Base-by-base conservation (phyloP, 2,329 filamentous ascomycete genomes). In the Talaromyces verruculosus region DNA sequence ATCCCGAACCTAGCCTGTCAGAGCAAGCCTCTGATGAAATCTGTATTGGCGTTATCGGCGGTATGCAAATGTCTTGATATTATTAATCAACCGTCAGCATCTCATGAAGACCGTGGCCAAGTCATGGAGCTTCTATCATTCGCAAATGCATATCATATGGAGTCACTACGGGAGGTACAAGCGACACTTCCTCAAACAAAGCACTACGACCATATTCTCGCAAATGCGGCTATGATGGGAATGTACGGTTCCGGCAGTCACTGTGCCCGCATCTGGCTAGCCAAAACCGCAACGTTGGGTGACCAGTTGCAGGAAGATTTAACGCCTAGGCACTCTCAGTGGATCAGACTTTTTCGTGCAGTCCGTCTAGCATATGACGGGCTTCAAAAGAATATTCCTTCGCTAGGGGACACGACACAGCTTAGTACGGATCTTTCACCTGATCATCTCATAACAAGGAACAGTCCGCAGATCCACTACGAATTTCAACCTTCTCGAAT, bases 191-290 rank as follows among this genome's bases (percentile, higher is more conserved):
- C 70, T 2, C 69, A 72, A 1, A 65, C 70, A 3, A 70, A 74
- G 13, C 70, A 73, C 0, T 80, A 79, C 59, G 76, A 79, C 61
- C 65, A 72, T 60, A 67, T 79, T 1, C 72, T 80, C 7, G 76
- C 78, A 10, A 80, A 80, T 61, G 78, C 79, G 0, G 75, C 79
- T 0, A 67, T 82, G 10, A 82, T 82, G 80, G 78, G 78, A 3
- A 72, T 82, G 28, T 81, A 81, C 19, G 77, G 74, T 0, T 78
- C 76, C 0, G 77, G 75, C 0, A 80, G 74, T 43, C 79, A 82
- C 43, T 72, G 69, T 13, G 69, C 77, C 8, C 75, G 79, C 1
- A 76, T 81, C 1, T 72, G 72, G 22, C 68, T 81, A 3, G 69
- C 73, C 0, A 69, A 71, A 19, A 68, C 68, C 4, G 71, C 73